Evolutionary conservation across 1,284 basidiomycete species (phyloP).

Genomic region (Cryptococcus hybrid): DNA sequence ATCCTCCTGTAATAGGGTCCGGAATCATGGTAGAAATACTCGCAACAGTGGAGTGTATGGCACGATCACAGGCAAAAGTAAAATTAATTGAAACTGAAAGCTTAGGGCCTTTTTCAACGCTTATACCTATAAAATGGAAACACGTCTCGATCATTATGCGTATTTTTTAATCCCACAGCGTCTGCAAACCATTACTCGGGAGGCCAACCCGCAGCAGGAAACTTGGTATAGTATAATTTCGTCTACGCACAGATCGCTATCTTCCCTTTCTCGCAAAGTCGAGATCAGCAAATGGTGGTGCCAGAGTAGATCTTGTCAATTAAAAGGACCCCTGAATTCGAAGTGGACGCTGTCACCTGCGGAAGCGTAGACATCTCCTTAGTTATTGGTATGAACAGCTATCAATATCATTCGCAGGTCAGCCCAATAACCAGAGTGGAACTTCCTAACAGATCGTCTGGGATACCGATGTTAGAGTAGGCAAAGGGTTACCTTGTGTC

Average conservation of each 20-base stretch:
- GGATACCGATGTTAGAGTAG: constrained; percentile 24
- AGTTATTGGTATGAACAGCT: constrained; percentile 4
- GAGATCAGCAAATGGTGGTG: constrained; percentile 58
- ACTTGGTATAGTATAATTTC: constrained; percentile 62
- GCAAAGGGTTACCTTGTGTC: constrained; percentile 33
- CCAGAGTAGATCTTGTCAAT: constrained; percentile 71
- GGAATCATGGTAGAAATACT: no score
- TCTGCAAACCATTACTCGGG: background rate
- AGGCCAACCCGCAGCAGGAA: constrained; percentile 46
- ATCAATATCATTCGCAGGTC: no score
- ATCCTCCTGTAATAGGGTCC: no score
- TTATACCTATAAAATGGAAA: no score
- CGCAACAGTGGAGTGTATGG: no score
- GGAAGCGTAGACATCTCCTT: constrained; percentile 63
- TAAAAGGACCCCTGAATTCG: constrained; percentile 61
- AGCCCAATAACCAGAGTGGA: no score
- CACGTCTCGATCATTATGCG: background rate
- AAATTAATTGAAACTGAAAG: no score
- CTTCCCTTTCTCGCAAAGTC: constrained; percentile 63
- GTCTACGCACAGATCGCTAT: constrained; percentile 69
- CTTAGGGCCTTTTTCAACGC: no score
- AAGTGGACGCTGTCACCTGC: constrained; percentile 72
- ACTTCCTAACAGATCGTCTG: constrained; percentile 25
- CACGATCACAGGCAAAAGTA: no score
- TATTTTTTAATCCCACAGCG: background rate